Conservation (phyloP, 345 rosid genomes). For the Hibiscus mutabilis region DNA sequence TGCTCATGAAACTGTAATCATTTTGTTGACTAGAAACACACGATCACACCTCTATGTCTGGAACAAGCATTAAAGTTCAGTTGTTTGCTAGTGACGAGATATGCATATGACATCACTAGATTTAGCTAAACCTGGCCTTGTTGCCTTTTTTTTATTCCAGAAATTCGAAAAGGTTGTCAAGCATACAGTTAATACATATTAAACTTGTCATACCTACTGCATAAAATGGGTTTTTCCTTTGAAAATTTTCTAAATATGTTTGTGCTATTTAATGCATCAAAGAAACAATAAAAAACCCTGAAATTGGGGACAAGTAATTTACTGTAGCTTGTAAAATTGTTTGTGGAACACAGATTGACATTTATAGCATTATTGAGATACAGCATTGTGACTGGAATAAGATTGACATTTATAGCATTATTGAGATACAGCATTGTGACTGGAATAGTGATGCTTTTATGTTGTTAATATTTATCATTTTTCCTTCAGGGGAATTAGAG, state of each 20-base stretch:
- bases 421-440: constrained; percentile 2
- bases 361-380: constrained; percentile 7
- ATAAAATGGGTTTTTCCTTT: background rate
- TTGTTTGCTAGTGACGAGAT: background rate
- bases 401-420: constrained; percentile 10
- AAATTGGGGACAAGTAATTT: background rate
- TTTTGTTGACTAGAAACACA: background rate
- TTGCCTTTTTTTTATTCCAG: background rate
- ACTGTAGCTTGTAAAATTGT: background rate
- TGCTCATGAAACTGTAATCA: background rate
- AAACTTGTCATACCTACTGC: background rate
- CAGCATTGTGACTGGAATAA: background rate
- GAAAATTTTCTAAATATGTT: background rate
- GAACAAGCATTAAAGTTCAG: background rate
- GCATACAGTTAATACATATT: background rate
- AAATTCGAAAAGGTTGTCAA: background rate
- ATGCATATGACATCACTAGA: constrained; percentile 1
- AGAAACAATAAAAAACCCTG: background rate
- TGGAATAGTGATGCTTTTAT: constrained; percentile 4
- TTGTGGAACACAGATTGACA: background rate
- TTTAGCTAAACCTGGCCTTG: background rate
- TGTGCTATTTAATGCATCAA: background rate
- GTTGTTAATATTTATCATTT: constrained; percentile 7
- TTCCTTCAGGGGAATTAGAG: constrained; percentile 66
- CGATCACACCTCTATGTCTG: background rate